A percentile compares a stretch with the other conserved stretches of the same genome.
These are phyloP conservation scores for Botrytis pseudocinerea DNA, from an alignment of 2,329 filamentous ascomycete genomes.

Conservation along the genomic window DNA sequence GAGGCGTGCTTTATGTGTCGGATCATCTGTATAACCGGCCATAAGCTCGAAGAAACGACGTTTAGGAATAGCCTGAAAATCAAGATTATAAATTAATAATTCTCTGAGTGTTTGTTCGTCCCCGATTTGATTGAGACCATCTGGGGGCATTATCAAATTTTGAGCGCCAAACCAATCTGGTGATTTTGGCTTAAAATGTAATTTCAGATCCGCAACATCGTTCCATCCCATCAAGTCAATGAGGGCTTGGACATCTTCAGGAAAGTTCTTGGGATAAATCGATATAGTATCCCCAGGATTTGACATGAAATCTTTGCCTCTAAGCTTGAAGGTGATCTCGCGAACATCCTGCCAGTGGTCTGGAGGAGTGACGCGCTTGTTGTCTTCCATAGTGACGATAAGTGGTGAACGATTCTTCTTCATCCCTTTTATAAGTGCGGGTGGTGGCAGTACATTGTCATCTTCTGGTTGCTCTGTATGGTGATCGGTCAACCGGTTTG, in stretches of 20 bases:
- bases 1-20: conserved; percentile 76
- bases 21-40: conserved; percentile 70
- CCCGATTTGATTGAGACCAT: conserved; percentile 38
- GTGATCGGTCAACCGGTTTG: conserved; percentile 1
- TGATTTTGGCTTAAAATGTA: conserved; percentile 53
- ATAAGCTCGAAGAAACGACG: conserved; percentile 82
- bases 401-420: neutral
- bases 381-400: conserved; percentile 52
- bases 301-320: conserved; percentile 45
- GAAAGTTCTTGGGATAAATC: conserved; percentile 85
- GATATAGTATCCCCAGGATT: conserved; percentile 76
- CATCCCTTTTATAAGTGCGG: neutral
- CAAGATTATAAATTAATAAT: conserved; percentile 79
- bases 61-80: conserved; percentile 86
- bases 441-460: neutral
- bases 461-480: neutral
- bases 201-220: conserved; percentile 65
- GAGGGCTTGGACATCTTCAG: conserved; percentile 74
- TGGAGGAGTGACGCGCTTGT: conserved; percentile 70
- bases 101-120: conserved; percentile 59
- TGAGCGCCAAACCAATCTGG: conserved; percentile 36
- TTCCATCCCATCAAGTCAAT: conserved; percentile 80
- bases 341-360: conserved; percentile 95
- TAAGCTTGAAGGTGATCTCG: conserved; percentile 63
- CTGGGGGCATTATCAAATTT: conserved; percentile 39